Evolutionary conservation across 331 rosid genomes (phyloP).

Genomic region (Prunus yedoensis): DNA sequence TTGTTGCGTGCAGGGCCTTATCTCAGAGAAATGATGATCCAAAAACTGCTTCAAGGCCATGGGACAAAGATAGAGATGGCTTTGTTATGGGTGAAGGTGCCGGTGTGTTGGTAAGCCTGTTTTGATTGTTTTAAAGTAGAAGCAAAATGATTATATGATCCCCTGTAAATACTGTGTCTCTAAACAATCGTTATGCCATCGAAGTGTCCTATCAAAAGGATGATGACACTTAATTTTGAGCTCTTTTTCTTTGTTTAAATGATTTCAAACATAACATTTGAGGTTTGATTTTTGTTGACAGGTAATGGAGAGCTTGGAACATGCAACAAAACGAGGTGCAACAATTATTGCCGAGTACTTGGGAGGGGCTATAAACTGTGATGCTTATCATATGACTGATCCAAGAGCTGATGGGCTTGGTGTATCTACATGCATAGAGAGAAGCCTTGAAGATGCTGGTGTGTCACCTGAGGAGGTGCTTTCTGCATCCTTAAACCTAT

Average conservation of each 20-base stretch:
- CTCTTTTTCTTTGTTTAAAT: neutral
- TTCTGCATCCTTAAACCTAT: neutral
- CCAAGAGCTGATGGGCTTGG: slow-evolving; percentile 99
- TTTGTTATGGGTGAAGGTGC: slow-evolving; percentile 99
- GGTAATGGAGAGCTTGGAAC: slow-evolving; percentile 96
- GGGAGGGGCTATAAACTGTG: slow-evolving; percentile 98
- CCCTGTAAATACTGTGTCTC: no score
- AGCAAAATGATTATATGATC: neutral
- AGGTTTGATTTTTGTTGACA: slow-evolving; percentile 31
- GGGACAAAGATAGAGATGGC: slow-evolving; percentile 95
- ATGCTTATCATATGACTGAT: slow-evolving; percentile 94
- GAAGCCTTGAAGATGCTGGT: slow-evolving; percentile 96
- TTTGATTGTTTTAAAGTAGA: slow-evolving; percentile 7
- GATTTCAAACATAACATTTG: slow-evolving; percentile 5
- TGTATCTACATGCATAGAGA: slow-evolving; percentile 87
- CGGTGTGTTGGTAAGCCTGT: slow-evolving; percentile 75
- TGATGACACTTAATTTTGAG: neutral
- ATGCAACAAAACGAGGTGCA: slow-evolving; percentile 90
- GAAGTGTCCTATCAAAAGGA: neutral
- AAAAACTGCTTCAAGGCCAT: slow-evolving; percentile 95
- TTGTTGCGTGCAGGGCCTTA: slow-evolving; percentile 94
- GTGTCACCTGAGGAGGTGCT: slow-evolving; percentile 96
- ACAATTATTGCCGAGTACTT: slow-evolving; percentile 90
- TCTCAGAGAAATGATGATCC: slow-evolving; percentile 98
- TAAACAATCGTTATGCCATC: no score